Conservation (phyloP, 345 rosid species). For the Viola odorata region DNA sequence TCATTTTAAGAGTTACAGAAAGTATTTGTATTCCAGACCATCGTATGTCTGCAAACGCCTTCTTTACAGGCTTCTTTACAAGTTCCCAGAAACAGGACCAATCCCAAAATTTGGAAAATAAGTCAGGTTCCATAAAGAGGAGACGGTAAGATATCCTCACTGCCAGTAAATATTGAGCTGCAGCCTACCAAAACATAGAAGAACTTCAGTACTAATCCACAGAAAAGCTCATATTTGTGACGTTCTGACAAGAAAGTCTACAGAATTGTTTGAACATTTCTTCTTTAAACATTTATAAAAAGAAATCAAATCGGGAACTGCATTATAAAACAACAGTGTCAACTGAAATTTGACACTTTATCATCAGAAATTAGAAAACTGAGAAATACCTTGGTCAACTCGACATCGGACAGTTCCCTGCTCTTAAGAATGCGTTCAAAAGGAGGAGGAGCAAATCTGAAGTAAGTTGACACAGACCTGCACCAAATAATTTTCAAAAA, state of each 20-base stretch:
- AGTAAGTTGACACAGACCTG: slow-evolving; percentile 70
- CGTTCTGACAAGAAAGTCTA: background rate
- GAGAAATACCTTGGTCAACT: slow-evolving; percentile 44
- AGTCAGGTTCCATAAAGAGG: slow-evolving; percentile 46
- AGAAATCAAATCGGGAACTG: no score
- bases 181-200: slow-evolving; percentile 34
- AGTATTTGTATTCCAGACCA: slow-evolving; percentile 69
- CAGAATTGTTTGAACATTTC: background rate
- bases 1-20: slow-evolving; percentile 43
- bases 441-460: slow-evolving; percentile 75
- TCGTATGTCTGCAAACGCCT: slow-evolving; percentile 44
- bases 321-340: no score
- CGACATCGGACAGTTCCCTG: slow-evolving; percentile 14
- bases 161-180: slow-evolving; percentile 31
- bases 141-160: slow-evolving; percentile 64
- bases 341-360: background rate
- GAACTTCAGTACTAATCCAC: background rate
- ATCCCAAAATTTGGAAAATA: slow-evolving; percentile 75
- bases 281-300: no score
- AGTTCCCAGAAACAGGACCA: slow-evolving; percentile 82
- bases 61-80: slow-evolving; percentile 27
- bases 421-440: slow-evolving; percentile 52
- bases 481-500: background rate
- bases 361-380: background rate
- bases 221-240: background rate